These are phyloP conservation scores for Tetradesmus lagerheimii DNA, from an alignment of 139 green algal species.

Conservation along the genomic window DNA sequence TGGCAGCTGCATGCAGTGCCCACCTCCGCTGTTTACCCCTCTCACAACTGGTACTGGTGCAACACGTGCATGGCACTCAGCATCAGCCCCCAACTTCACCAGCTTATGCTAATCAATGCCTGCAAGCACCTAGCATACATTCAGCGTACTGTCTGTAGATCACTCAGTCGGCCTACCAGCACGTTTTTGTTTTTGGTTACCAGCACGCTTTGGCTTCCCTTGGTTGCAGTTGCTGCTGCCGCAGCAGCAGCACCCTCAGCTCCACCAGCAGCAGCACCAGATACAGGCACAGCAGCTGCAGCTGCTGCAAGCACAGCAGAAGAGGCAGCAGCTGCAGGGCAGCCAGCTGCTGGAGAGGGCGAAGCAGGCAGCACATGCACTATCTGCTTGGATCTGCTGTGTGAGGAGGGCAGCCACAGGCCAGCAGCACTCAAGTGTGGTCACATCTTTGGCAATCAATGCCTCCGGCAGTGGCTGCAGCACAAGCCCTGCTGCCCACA, in stretches of 20 bases:
- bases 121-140: neutral
- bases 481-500: constrained; percentile 31
- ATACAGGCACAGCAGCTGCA: neutral
- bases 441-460: constrained; percentile 42
- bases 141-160: no score
- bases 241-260: neutral
- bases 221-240: neutral
- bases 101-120: neutral
- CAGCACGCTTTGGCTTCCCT: no score
- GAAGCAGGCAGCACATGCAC: constrained; percentile 6
- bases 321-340: neutral
- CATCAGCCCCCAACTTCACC: neutral
- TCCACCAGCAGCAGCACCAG: neutral
- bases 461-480: constrained; percentile 40
- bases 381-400: constrained; percentile 29
- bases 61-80: no score
- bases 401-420: constrained; percentile 25
- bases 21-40: no score
- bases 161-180: no score
- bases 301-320: neutral
- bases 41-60: no score
- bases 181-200: no score
- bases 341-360: neutral
- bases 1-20: no score
- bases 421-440: constrained; percentile 38